Base-by-base conservation (phyloP, 176 grass and related monocot species). In the Oryza officinalis region DNA sequence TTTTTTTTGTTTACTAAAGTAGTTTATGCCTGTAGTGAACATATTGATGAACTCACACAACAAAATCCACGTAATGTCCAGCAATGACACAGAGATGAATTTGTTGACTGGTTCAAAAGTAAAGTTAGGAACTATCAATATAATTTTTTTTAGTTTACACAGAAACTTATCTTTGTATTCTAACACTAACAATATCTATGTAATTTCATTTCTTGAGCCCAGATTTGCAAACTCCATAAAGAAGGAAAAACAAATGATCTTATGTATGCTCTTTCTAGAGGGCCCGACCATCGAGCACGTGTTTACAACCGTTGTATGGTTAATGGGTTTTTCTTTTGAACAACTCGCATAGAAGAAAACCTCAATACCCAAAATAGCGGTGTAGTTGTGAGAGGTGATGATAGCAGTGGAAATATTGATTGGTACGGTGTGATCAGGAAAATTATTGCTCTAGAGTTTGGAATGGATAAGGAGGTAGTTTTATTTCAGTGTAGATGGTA, bases 371-470 rank as follows among this genome's bases (percentile, higher is more conserved):
- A 79, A 69, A 69, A 81, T 6, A 69, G 22, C 10, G 65, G 45
- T 38, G 65, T 11, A 13, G 45, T 81, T 38, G 54, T 77, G 0
- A 47, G 31, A 13, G 65, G 65, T 26, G 78, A 37, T 38, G 78
- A 35, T 3, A 52, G 10, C 50, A 28, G 13, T 20, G 31, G 23
- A 3, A 61, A 27, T 28, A 81, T 82, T 10, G 68, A 72, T 3
- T 82, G 77, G 52, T 82, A 82, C n/a, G 80, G 68, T 10, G 52
- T 82, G 0, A 22, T 82, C 2, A 71, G 52, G 10, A 30, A 30
- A 30, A 30, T 30, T 30, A 2, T 30, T 30, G 28, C 2, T 30
- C 2, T 30, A 30, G 28, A 30, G 28, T 30, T 30, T 30, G 28
- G 2, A 30, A 1, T 30, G 28, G 28, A 2, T 30, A 30, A 30